Base-by-base conservation (phyloP, 495 filamentous ascomycete species). In the Margaritispora aquatica region DNA sequence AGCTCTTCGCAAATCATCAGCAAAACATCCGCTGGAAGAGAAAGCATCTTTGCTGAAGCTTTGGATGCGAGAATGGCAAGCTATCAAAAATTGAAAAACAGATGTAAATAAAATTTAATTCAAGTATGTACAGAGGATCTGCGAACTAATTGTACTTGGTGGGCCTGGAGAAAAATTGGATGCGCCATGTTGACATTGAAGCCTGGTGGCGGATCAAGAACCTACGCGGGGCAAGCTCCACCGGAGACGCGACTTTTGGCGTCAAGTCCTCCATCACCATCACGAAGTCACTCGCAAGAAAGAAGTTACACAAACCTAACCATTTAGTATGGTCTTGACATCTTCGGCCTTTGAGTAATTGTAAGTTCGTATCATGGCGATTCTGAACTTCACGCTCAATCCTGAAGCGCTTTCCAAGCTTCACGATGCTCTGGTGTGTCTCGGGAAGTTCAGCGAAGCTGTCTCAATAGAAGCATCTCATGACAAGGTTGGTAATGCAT, bases 391-490 rank as follows among this genome's bases (percentile, higher is more conserved):
- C 63, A 88, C 89, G 0, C 75, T 98, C 34, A 82, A 77, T 48
- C 89, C 92, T 29, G 81, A 87, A 53, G 88, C 88, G 9, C 78
- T 93, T 21, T 75, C 81, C 26, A 81, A 80, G 55, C 71, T 98
- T 19, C 90, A 97, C 66, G 90, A 97, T 70, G 79, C 83, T 10
- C 79, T 98, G n/a, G 73, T 83, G 52, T 97, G 94, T 70, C 81
- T 98, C 26, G 80, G 84, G 50, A 97, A 94, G 74, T 97, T 97
- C 77, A 90, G 88, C 68, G 94, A 98, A 61, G 85, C 83, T 46
- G 88, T 97, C 10, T 88, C 85, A 26, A 77, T 98, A 38, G 94
- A 97, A 72, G 92, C 92, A 8, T 82, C 84, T 63, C 79, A 80
- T 46, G 83, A 90, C 65, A 79, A 84, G 70, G 88, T 94, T 78